These are phyloP conservation scores for Paracamarosporium sp. DNA, from an alignment of 2,329 filamentous ascomycete genomes.

Conservation along the genomic window DNA sequence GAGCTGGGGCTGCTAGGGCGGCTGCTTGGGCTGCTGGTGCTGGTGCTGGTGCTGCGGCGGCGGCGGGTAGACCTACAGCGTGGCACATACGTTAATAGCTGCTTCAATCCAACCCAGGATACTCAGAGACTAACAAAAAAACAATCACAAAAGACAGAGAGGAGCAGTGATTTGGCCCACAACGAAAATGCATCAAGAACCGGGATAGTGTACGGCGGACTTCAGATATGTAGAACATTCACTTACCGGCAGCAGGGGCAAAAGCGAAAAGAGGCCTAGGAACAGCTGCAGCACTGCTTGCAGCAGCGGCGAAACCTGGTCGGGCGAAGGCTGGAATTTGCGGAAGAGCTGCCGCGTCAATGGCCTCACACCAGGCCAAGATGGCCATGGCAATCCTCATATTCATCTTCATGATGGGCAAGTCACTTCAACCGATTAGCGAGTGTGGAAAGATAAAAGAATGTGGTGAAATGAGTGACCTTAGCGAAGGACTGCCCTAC, in stretches of 20 bases:
- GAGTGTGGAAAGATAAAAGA: background rate
- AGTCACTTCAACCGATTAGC: slow-evolving; percentile 1
- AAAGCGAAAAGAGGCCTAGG: background rate
- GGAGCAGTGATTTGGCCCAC: background rate
- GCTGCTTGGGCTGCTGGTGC: no score
- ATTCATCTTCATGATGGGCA: slow-evolving; percentile 16
- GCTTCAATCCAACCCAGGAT: no score
- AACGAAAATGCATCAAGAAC: no score
- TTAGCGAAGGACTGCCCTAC: slow-evolving; percentile 13
- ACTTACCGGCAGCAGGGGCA: slow-evolving; percentile 7
- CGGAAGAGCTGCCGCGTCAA: slow-evolving; percentile 14
- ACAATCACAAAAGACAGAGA: background rate
- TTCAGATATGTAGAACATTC: background rate
- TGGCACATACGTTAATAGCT: no score
- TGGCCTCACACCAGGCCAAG: slow-evolving; percentile 16
- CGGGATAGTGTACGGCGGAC: no score
- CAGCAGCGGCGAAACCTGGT: background rate
- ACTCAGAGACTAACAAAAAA: no score
- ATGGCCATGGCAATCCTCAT: slow-evolving; percentile 13
- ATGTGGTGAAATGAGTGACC: slow-evolving; percentile 10
- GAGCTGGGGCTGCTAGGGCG: no score
- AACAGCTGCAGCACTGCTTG: background rate
- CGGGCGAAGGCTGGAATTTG: slow-evolving; percentile 7
- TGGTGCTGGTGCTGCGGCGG: no score
- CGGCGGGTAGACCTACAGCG: no score